A percentile compares a stretch with the other conserved stretches of the same genome.
phyloP scores from a whole-genome alignment of 108 stramenopile species.

The Aurantiochytrium sp. region DNA sequence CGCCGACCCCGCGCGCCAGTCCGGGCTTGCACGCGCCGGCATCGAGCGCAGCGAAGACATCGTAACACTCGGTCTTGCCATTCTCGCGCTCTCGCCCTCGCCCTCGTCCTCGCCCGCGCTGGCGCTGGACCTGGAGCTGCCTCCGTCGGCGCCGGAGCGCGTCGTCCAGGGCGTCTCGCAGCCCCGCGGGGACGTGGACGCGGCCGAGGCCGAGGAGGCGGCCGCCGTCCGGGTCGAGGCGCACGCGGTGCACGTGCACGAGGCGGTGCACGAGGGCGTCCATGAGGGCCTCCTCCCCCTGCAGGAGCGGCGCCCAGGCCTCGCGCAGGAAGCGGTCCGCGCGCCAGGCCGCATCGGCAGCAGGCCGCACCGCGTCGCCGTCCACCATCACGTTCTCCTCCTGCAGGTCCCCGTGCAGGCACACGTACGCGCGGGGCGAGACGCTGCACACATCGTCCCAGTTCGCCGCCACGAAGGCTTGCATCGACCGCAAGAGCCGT shows the following conservation, averaged over 20 bases:
- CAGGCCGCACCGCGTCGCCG: not conserved
- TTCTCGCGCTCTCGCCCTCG: no score
- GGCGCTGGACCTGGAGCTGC: no score
- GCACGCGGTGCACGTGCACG: not conserved
- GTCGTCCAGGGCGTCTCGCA: no score
- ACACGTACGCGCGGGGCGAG: not conserved
- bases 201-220: no score
- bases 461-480: not conserved
- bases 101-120: no score
- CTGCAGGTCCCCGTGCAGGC: not conserved
- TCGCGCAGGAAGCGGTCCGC: not conserved
- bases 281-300: not conserved
- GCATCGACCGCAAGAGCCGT: not conserved
- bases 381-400: conserved; percentile 8
- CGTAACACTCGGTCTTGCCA: no score
- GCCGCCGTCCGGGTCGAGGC: not conserved
- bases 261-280: not conserved
- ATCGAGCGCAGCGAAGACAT: no score
- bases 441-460: not conserved
- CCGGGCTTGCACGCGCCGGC: not conserved
- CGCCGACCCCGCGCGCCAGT: not conserved
- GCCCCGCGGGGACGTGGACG: no score
- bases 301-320: not conserved
- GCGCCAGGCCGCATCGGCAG: not conserved
- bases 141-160: no score